Base-by-base conservation (phyloP, 257 asterid species). In the Solanum peruvianum region DNA sequence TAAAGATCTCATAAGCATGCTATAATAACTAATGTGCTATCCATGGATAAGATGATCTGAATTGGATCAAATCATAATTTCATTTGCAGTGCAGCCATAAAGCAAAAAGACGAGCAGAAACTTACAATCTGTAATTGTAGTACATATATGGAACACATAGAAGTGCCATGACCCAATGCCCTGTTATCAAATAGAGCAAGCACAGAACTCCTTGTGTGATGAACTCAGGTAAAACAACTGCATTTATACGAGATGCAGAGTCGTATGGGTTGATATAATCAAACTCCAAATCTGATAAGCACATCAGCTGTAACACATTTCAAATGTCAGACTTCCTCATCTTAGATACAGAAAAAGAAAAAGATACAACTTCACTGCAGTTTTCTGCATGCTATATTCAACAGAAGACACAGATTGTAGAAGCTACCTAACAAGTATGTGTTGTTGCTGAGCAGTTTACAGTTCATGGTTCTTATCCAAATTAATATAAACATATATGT, bases 261-360 rank as follows among this genome's bases (percentile, higher is more conserved):
- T 95, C 99, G 35, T 95, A 96, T 18, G 98, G 98, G 87, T 96
- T 95, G 92, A 95, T 94, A 86, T 94, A 94, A 90, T 96, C 99
- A 58, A 93, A 92, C 91, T 96, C 99, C 73, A 96, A 90, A 94
- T 96, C 99, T 33, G 98, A 94, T 91, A 96, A 92, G 91, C 99
- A 95, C 94, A 96, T 92, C 6, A 96, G 95, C 99, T 96, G 98
- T 93, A 90, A 84, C 23, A 52, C 67, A 86, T 66, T 84, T 47
- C 69, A 14, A 71, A 47, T 72, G 56, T 86, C 82, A 71, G 83
- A 35, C 49, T 49, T 42, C 45, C 47, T 44, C 56, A 72, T 25
- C 49, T 47, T 49, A 23, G 18, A 31, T 39, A 71, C 52, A 47
- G 11, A 66, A 70, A 31, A 47, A 27, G 2, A 47, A 45, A 6